Base-by-base conservation (phyloP, 1,284 basidiomycete genomes). In the Heterobasidion parviporum region DNA sequence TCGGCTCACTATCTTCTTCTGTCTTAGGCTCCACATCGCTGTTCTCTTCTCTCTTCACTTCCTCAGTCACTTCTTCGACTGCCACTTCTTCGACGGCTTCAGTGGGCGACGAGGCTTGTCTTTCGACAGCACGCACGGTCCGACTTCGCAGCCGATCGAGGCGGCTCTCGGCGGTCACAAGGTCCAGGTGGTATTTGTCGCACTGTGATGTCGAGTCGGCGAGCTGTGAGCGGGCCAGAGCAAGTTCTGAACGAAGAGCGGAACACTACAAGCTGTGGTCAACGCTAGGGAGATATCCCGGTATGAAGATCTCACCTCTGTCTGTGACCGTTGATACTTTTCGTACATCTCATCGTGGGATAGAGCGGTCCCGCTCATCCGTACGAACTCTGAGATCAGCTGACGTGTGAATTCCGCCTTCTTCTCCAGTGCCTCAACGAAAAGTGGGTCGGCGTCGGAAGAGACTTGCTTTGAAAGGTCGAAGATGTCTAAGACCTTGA, bases 121-220 rank as follows among this genome's bases (percentile, higher is more conserved):
- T 65, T 58, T 78, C 74, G 55, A 77, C 67, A 9, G 74, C 70
- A 50, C 70, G 69, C 6, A 87, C 78, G 2, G 82, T 79, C 57
- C 75, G 77, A 67, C 89, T 92, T 63, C 78, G 79, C 53, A 85
- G 66, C 44, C 89, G 79, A 64, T 94, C 92, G 50, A 85, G 67
- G n/a, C 83, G 81, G 60, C 79, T 87, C 70, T 93, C 85, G 0
- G 84, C 80, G 6, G 74, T 71, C 6, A 79, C 65, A 32, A 94
- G 79, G 47, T 84, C 80, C 41, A 78, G 74, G 54, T 79, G 76
- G 57, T 79, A 80, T 55, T 68, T 68, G 53, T 85, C 79, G 52
- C 76, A 81, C 59, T 85, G 76, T 16, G 72, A 68, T 61, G 82
- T 75, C 0, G 77, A 70, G 54, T 85, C 79, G 43, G 77, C 72